Conservation (phyloP, 345 rosid species). For the Euphorbia peplus region DNA sequence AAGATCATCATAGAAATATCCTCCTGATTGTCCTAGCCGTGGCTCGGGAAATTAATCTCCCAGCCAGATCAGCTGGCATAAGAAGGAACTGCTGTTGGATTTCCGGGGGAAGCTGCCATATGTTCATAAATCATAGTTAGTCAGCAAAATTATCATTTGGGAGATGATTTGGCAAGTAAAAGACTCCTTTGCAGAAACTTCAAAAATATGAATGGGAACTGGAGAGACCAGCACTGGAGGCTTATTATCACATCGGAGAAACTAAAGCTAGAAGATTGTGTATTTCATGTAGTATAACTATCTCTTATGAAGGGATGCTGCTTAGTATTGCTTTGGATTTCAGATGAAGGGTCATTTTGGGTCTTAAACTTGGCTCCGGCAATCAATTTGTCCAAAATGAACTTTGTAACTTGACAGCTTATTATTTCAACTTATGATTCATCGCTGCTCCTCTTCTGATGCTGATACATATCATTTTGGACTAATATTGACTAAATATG, state of each 20-base stretch:
- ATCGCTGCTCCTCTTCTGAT: too few species aligned
- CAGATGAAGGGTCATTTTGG: background rate
- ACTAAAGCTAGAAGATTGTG: too few species aligned
- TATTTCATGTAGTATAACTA: background rate
- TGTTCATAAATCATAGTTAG: background rate
- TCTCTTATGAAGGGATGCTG: background rate
- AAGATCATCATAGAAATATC: constrained; percentile 46
- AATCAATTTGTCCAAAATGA: too few species aligned
- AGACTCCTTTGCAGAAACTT: background rate
- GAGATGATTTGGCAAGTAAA: background rate
- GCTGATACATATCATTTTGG: too few species aligned
- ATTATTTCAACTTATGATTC: too few species aligned
- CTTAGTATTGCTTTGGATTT: background rate
- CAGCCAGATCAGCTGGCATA: constrained; percentile 68
- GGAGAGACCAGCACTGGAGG: background rate
- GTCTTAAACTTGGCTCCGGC: background rate
- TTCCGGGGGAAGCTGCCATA: constrained; percentile 72
- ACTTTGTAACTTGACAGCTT: too few species aligned
- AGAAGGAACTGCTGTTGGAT: constrained; percentile 65
- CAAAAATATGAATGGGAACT: background rate
- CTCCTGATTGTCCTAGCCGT: constrained; percentile 70
- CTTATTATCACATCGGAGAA: too few species aligned
- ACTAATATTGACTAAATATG: too few species aligned
- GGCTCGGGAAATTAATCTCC: constrained; percentile 73
- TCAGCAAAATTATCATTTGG: constrained; percentile 3